Evolutionary conservation across 495 filamentous ascomycete genomes (phyloP), one percentile per base, ranked within the genome.

Genomic region (Trichodelitschia bisporula): DNA sequence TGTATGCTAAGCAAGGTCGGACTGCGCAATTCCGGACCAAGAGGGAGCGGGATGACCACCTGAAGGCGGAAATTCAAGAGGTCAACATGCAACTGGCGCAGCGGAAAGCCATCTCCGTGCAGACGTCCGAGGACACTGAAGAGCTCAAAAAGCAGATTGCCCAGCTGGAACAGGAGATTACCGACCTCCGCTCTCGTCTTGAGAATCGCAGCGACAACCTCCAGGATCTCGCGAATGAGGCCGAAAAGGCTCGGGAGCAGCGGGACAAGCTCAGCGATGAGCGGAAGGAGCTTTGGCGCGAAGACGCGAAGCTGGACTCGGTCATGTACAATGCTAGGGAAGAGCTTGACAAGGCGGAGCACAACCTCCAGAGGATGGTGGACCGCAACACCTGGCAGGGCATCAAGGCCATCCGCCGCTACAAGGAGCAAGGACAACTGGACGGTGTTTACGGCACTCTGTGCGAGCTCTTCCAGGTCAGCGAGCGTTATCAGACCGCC

Each of bases 1-100:
- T 99, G 11, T 82, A 92, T 41, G 78, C 76, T 29, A 99, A 99
- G 49, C 89, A 95, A 50, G 77, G 78, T 23, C 70, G 83, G n/a
- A 79, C 74, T 44, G 69, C 72, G 18, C 73, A 77, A 33, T 95
- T 90, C 53, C 74, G 64, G 43, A 84, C 63, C 43, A 91, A 90
- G 50, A 65, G 62, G 2, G 79, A 93, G 41, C 70, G 86, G 2
- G 89, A 99, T 44, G 64, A 65, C 23, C 92, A 63, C 59, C 57
- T 99, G 13, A 66, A 69, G 30, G 62, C 66, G 26, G 72, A 92
- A 45, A 72, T 95, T 39, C 61, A 77, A 26, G 74, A 82, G n/a
- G 71, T 75, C 30, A 73, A 77, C 36, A 57, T 59, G 16, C 71
- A 72, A 3, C 47, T 91, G 18, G 66, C 69, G 2, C 68, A 64